Evolutionary conservation across 2,329 filamentous ascomycete genomes (phyloP).

Genomic region (Onygenales sp.): DNA sequence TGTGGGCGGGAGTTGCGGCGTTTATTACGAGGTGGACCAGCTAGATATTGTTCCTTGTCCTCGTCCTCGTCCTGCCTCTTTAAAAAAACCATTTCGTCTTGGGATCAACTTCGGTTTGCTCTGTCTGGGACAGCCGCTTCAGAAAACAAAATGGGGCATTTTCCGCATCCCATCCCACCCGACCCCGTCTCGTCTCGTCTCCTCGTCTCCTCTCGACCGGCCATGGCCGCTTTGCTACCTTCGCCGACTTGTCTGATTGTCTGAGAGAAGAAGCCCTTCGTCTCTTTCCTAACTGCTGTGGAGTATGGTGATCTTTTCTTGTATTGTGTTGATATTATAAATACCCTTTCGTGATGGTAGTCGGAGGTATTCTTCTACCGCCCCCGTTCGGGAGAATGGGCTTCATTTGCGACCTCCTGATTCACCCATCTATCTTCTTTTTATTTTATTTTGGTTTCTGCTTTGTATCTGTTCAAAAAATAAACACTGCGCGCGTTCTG

Average conservation of each 20-base stretch:
- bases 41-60: neutral
- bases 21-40: constrained; percentile 11
- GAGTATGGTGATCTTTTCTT: neutral
- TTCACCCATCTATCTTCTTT: too few species aligned
- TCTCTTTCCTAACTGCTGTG: neutral
- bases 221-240: neutral
- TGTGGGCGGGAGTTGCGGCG: constrained; percentile 22
- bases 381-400: too few species aligned
- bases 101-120: too few species aligned
- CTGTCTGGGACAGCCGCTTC: neutral
- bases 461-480: too few species aligned
- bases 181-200: neutral
- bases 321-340: too few species aligned
- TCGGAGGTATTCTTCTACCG: too few species aligned
- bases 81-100: neutral
- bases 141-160: neutral
- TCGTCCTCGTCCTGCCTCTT: neutral
- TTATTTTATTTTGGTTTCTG: too few species aligned
- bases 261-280: neutral
- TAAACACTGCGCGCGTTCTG: neutral
- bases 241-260: neutral
- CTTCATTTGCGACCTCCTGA: too few species aligned
- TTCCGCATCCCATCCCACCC: neutral
- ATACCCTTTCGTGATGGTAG: too few species aligned
- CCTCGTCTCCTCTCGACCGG: neutral